A percentile compares a stretch with the other conserved stretches of the same genome.
phyloP scores from a whole-genome alignment of 345 rosid genomes.

The Salix arbutifolia region DNA sequence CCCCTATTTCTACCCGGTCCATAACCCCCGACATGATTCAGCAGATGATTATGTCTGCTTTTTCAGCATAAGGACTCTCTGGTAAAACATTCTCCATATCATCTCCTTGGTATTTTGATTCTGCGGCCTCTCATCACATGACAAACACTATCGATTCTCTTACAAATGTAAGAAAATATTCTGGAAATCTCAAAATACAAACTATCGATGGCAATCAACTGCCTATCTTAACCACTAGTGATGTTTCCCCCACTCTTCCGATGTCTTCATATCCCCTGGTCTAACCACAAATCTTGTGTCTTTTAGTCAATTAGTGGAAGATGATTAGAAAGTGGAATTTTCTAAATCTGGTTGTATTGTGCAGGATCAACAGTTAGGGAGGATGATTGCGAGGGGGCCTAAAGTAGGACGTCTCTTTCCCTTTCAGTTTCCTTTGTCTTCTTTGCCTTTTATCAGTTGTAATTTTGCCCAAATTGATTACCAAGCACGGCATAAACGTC shows the following conservation, averaged over 20 bases:
- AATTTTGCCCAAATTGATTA: background rate
- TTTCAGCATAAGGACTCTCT: background rate
- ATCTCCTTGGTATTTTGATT: background rate
- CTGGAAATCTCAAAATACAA: background rate
- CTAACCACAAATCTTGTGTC: background rate
- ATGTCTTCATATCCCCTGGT: background rate
- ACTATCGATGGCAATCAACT: background rate
- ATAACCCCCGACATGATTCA: slow-evolving; percentile 5
- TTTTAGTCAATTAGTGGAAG: background rate
- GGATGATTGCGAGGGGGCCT: background rate
- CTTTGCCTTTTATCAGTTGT: background rate
- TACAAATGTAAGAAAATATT: background rate
- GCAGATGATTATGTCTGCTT: slow-evolving; percentile 4
- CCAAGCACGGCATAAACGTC: background rate
- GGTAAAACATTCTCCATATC: background rate
- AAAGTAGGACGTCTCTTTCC: background rate
- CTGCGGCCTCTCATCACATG: rapidly evolving
- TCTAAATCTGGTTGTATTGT: background rate
- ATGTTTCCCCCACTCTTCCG: background rate
- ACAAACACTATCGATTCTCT: background rate
- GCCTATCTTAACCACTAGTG: background rate
- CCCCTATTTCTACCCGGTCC: too few species aligned
- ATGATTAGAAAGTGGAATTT: background rate
- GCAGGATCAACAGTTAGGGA: slow-evolving; percentile 7
- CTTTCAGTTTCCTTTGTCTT: background rate